Evolutionary conservation across 805 yeast species (phyloP).

Genomic region (Myxozyma geophila): DNA sequence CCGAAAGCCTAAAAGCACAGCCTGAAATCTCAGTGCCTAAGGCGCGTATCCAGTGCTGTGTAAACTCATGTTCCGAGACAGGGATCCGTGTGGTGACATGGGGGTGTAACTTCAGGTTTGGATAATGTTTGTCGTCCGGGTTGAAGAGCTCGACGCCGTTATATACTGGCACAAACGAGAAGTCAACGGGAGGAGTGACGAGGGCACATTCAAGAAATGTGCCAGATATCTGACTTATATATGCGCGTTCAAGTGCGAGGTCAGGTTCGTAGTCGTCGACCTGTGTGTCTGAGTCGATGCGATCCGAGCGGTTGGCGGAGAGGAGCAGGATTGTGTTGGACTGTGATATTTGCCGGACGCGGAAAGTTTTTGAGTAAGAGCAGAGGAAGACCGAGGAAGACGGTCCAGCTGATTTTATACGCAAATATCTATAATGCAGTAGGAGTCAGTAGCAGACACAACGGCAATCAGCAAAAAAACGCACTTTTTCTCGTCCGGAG

Average conservation of each 20-base stretch:
- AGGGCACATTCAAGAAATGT: slow-evolving; percentile 31
- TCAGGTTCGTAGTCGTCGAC: neutral
- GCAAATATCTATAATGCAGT: slow-evolving; percentile 2
- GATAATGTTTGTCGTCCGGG: slow-evolving; percentile 14
- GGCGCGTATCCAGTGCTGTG: slow-evolving; percentile 53
- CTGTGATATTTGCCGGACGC: slow-evolving; percentile 78
- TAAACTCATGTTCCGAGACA: slow-evolving; percentile 58
- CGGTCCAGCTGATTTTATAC: slow-evolving; percentile 16
- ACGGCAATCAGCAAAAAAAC: neutral
- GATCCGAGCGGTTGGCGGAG: slow-evolving; percentile 33
- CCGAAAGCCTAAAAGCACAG: slow-evolving; percentile 46
- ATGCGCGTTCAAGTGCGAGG: neutral
- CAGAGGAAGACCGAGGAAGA: slow-evolving; percentile 59
- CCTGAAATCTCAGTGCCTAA: slow-evolving; percentile 62
- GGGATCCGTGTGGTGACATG: slow-evolving; percentile 48
- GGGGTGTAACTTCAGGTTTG: neutral
- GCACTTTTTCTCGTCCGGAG: slow-evolving; percentile 17
- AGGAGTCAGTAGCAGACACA: too few species aligned
- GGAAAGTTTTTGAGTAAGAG: slow-evolving; percentile 62
- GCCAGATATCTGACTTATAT: slow-evolving; percentile 13
- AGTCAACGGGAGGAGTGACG: slow-evolving; percentile 15
- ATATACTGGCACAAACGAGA: slow-evolving; percentile 32
- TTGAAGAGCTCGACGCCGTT: slow-evolving; percentile 17
- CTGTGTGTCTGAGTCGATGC: slow-evolving; percentile 8
- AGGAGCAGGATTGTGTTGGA: slow-evolving; percentile 77